phyloP scores from a whole-genome alignment of 176 grass and related monocot genomes.

The Triticum timopheevii region DNA sequence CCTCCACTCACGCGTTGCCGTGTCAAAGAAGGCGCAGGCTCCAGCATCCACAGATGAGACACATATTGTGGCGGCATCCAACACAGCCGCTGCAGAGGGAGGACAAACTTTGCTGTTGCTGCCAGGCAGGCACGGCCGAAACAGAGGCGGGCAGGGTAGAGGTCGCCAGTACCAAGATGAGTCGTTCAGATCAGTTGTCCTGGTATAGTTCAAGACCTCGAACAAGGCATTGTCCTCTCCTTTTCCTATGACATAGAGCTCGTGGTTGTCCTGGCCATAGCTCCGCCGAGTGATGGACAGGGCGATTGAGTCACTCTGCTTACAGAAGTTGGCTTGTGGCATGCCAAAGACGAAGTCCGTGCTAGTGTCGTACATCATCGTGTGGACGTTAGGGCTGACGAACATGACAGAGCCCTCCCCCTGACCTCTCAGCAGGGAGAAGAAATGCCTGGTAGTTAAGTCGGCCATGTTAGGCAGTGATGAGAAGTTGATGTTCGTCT shows the following conservation, averaged over 20 bases:
- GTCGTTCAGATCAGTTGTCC: background rate
- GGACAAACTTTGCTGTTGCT: background rate
- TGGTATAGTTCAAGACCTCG: background rate
- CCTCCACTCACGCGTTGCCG: background rate
- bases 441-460: background rate
- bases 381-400: background rate
- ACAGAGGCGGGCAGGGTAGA: background rate
- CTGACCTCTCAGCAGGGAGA: background rate
- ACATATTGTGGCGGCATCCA: background rate
- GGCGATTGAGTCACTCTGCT: background rate
- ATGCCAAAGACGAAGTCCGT: background rate
- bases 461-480: no score
- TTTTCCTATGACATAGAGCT: background rate
- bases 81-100: background rate
- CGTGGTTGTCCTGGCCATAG: background rate
- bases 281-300: background rate
- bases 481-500: background rate
- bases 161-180: background rate
- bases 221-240: background rate
- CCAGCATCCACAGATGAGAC: background rate
- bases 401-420: background rate
- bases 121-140: no score
- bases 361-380: background rate
- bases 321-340: background rate
- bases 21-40: background rate